Conservation (phyloP, 768 basidiomycete species). For the Tylopilus balloui region DNA sequence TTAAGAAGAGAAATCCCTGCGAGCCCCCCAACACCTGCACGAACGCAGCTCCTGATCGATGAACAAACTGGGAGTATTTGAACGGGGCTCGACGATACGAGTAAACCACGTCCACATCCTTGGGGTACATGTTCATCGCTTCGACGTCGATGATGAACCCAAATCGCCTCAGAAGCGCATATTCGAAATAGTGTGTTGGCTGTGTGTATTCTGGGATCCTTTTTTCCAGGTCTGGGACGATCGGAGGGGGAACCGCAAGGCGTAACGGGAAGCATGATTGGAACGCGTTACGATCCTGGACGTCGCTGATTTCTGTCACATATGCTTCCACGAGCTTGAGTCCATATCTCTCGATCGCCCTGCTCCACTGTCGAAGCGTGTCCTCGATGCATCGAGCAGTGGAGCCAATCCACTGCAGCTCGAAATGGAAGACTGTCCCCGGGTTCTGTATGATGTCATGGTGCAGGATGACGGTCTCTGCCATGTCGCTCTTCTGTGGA, state of each 20-base stretch:
- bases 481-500: conserved; percentile 75
- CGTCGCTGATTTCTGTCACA: conserved; percentile 86
- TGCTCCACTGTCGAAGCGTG: conserved; percentile 73
- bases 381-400: conserved; percentile 91
- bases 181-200: conserved; percentile 72
- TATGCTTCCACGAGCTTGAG: conserved; percentile 91
- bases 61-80: conserved; percentile 87
- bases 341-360: conserved; percentile 83
- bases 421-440: conserved; percentile 92
- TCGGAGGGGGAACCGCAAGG: conserved; percentile 72
- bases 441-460: conserved; percentile 96
- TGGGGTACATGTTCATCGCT: conserved; percentile 70
- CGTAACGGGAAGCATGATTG: conserved; percentile 85
- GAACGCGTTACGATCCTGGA: conserved; percentile 81
- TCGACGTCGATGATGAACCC: conserved; percentile 85
- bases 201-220: conserved; percentile 66
- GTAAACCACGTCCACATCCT: conserved; percentile 80
- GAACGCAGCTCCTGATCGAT: conserved; percentile 84
- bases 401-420: conserved; percentile 95
- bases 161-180: conserved; percentile 68
- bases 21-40: conserved; percentile 79
- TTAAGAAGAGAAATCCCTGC: conserved; percentile 83
- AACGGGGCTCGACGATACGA: conserved; percentile 79
- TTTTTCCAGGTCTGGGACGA: conserved; percentile 60
- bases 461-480: conserved; percentile 84